Evolutionary conservation across 2,329 filamentous ascomycete species (phyloP), one percentile per base, ranked within the genome.

Genomic region (Ramularia endophylla): DNA sequence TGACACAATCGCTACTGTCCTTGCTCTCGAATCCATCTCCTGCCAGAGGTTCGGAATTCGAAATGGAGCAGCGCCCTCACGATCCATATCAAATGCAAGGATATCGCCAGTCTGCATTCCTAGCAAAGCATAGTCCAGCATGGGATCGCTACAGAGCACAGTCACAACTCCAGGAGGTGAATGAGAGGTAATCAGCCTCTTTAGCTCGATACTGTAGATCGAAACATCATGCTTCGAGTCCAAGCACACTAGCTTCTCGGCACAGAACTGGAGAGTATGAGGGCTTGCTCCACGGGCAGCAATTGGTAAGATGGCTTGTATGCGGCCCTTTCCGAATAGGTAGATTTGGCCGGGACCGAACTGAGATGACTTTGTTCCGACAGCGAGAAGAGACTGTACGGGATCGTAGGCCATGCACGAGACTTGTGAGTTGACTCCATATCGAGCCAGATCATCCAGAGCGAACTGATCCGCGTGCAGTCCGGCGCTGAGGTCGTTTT

Each of bases 391-490:
- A 19, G 89, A 95, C 62, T 98, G 92, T 9, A 95, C 76, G 1
- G 92, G 89, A 53, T 97, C 89, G 69, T 94, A 97, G 46, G 88
- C 85, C 51, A 97, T 70, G 50, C 84, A 85, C 56, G 86, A 87
- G 56, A 75, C 72, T 54, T 77, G 77, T 17, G 63, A 68, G 53
- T 71, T 72, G 64, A 95, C 82, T 46, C 89, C 87, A 63, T 85
- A 90, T 50, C 86, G 80, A 38, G 78, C 77, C 56, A 87, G 69
- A 65, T 95, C 87, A 61, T 95, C 88, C 17, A 90, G 78, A 44
- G 78, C 72, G 62, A 97, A 95, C 11, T 86, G 69, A 47, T 87
- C 85, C 27, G 87, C 77, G 13, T 79, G 73, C 49, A 97, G 80
- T 52, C 83, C 85, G 13, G 81, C 81, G 38, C 89, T 95, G 52